phyloP scores from a whole-genome alignment of 371 early-diverging fungal genomes.

The Sporodiniella umbellata region DNA sequence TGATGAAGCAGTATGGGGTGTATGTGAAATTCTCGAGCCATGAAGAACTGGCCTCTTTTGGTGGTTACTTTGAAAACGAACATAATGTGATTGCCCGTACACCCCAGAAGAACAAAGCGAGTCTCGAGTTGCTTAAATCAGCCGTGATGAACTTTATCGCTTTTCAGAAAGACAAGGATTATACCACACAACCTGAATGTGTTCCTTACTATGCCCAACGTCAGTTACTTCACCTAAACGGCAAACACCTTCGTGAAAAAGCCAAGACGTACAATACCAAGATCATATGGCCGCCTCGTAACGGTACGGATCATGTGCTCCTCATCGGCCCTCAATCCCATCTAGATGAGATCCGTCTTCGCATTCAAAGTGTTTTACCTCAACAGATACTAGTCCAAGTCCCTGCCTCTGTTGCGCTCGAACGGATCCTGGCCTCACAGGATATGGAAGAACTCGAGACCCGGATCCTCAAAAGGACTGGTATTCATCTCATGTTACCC shows the following conservation, averaged over 20 bases:
- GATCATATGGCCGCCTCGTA: slow-evolving; percentile 23
- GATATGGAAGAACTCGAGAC: slow-evolving; percentile 18
- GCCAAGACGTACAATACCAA: slow-evolving; percentile 20
- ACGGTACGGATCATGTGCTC: slow-evolving; percentile 21
- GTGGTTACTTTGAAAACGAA: slow-evolving; percentile 78
- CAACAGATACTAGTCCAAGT: slow-evolving; percentile 16
- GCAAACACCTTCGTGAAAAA: slow-evolving; percentile 21
- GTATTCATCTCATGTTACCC: slow-evolving; percentile 15
- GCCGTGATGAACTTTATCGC: slow-evolving; percentile 74
- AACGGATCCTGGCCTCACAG: slow-evolving; percentile 12
- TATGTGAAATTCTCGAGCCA: slow-evolving; percentile 91
- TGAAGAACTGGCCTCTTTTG: slow-evolving; percentile 72
- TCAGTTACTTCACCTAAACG: slow-evolving; percentile 12
- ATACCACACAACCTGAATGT: slow-evolving; percentile 6
- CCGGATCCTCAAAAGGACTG: slow-evolving; percentile 8
- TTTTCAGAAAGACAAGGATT: slow-evolving; percentile 27
- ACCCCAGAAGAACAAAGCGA: slow-evolving; percentile 76
- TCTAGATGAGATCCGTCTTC: slow-evolving; percentile 19
- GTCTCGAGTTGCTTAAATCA: slow-evolving; percentile 62
- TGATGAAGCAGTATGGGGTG: slow-evolving; percentile 95
- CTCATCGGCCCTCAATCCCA: slow-evolving; percentile 22
- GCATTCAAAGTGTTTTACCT: slow-evolving; percentile 18
- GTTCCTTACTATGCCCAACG: slow-evolving; percentile 17
- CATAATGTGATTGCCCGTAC: slow-evolving; percentile 88
- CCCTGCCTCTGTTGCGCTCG: slow-evolving; percentile 22